A percentile compares a stretch with the other conserved stretches of the same genome.
phyloP scores from a whole-genome alignment of 2,329 filamentous ascomycete species.

The Aspergillus viridinutans region DNA sequence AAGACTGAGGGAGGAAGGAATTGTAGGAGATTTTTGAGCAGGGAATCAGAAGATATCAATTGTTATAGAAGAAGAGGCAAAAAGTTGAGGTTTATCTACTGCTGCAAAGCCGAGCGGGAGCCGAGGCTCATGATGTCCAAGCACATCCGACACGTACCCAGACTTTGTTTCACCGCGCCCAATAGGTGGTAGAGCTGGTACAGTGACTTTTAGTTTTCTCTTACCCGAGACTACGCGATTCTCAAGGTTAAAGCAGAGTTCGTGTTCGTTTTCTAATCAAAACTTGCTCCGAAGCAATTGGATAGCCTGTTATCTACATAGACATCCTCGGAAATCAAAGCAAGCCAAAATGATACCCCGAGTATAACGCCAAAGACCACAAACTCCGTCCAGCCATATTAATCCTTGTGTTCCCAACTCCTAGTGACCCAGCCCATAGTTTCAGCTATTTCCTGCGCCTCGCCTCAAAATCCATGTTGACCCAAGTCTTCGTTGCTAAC shows the following conservation, averaged over 20 bases:
- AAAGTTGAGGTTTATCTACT: background rate
- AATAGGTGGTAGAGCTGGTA: background rate
- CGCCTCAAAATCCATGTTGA: conserved; percentile 18
- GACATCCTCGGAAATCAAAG: too few relatives aligned
- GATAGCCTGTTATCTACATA: too few relatives aligned
- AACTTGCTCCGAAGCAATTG: too few relatives aligned
- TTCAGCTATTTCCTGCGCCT: conserved; percentile 7
- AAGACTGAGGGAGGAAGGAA: conserved; percentile 3
- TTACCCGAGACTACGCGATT: background rate
- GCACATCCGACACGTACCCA: background rate
- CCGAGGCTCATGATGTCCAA: conserved; percentile 9
- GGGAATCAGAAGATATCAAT: too few relatives aligned
- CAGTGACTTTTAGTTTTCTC: too few relatives aligned
- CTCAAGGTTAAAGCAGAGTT: background rate
- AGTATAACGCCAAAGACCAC: too few relatives aligned
- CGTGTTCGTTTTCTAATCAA: background rate
- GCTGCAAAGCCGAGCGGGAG: background rate
- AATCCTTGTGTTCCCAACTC: background rate
- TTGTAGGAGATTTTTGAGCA: too few relatives aligned
- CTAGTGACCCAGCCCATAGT: conserved; percentile 8
- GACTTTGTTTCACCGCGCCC: background rate
- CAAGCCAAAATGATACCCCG: too few relatives aligned
- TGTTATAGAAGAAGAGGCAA: background rate
- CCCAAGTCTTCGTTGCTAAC: conserved; percentile 38
- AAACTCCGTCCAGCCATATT: too few relatives aligned